Conservation (phyloP, 169 alveolate species). For the Plasmodium blacklocki region DNA sequence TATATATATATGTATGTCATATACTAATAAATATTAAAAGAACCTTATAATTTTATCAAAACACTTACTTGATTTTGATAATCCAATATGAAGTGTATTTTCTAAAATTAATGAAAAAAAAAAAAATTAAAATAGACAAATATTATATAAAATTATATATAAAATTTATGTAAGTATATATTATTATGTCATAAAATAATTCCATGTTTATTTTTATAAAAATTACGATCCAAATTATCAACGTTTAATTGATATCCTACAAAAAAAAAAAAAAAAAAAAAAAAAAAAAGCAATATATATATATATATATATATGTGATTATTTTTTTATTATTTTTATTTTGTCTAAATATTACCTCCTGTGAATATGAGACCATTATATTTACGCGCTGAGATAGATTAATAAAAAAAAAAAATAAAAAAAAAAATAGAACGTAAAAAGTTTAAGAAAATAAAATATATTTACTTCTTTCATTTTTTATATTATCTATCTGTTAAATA, state of each 20-base stretch:
- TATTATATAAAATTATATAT: too few species aligned
- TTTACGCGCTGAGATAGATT: slow-evolving; percentile 14
- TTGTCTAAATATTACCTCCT: slow-evolving; percentile 22
- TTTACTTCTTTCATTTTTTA: neutral
- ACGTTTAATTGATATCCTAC: slow-evolving; percentile 58
- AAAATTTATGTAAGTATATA: neutral
- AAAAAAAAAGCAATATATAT: neutral
- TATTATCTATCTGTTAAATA: neutral
- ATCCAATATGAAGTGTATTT: slow-evolving; percentile 36
- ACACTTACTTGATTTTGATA: slow-evolving; percentile 46
- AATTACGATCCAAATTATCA: slow-evolving; percentile 24
- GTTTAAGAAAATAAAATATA: neutral
- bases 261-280: neutral
- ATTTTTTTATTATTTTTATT: too few species aligned
- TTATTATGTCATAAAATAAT: neutral
- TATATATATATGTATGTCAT: slow-evolving; percentile 18
- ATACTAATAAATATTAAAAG: slow-evolving; percentile 6
- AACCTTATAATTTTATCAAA: neutral
- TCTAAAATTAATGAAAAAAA: slow-evolving; percentile 8
- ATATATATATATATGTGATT: neutral
- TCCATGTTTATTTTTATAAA: neutral
- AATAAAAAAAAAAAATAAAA: slow-evolving; percentile 30
- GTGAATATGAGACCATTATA: slow-evolving; percentile 38
- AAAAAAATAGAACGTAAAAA: neutral
- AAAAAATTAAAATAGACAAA: slow-evolving; percentile 1